Evolutionary conservation across 2,329 filamentous ascomycete genomes (phyloP), one percentile per base, ranked within the genome.

Genomic region (Pseudocercospora musae): DNA sequence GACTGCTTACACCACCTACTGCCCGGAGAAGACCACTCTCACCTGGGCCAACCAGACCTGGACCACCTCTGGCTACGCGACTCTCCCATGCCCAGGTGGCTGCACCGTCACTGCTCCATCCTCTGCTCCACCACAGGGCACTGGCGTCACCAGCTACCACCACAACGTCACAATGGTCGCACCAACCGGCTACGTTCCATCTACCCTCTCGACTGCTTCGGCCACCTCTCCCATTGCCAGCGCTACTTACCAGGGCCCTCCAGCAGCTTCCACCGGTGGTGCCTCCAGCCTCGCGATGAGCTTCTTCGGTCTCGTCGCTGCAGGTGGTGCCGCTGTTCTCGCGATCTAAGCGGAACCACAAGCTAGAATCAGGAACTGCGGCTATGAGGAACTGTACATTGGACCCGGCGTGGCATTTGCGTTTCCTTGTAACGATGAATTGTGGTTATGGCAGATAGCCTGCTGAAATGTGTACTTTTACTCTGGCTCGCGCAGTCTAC

Each of bases 241-340:
- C 31, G 56, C 66, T 50, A 62, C 67, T 15, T 56, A 59, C 44
- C 21, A 59, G 53, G 50, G 62, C 52, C 44, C 60, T 49, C 61
- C 67, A 44, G 62, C 61, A 6, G 27, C 66, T 46, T 64, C 64
- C 40, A 67, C 68, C 33, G 66, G 64, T 55, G 63, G 64, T 20
- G 69, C 69, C 49, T 49, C 70, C 64, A 66, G 72, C 49, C 42
- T 71, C 40, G 71, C 77, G 49, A 71, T 78, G 66, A 73, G 76
- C 70, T 70, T 80, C 60, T 76, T 72, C 44, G 78, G 77, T 63
- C 67, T 75, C 10, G 69, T 70, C 33, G 72, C 76, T 48, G 52
- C 52, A 4, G 52, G n/a, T 13, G 77, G 74, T 66, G 67, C 78
- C 40, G 78, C 77, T 61, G 74, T 78, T 67, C 73, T 80, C 60